These are phyloP conservation scores for Hyphodiscus sp. DNA, from an alignment of 2,329 filamentous ascomycete genomes.

Conservation along the genomic window DNA sequence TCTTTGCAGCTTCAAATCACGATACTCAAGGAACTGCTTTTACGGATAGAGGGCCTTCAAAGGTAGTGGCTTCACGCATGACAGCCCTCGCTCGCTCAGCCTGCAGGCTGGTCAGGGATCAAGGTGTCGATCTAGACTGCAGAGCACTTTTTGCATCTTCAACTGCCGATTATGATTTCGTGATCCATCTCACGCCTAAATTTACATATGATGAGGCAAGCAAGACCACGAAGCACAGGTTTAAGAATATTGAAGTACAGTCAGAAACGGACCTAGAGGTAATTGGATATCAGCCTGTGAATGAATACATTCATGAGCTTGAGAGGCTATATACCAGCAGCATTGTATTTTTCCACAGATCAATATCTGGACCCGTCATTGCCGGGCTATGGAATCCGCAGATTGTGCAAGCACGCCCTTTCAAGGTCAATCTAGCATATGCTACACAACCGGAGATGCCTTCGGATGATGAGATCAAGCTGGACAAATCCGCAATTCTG, in stretches of 20 bases:
- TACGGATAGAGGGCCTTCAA: slow-evolving; percentile 68
- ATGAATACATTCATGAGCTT: slow-evolving; percentile 62
- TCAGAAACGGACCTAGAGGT: slow-evolving; percentile 36
- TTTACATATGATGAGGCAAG: slow-evolving; percentile 30
- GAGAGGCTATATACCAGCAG: slow-evolving; percentile 58
- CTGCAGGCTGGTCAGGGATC: slow-evolving; percentile 50
- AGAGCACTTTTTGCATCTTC: slow-evolving; percentile 65
- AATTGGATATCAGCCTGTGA: slow-evolving; percentile 53
- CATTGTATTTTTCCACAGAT: slow-evolving; percentile 75
- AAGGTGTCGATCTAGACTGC: slow-evolving; percentile 47
- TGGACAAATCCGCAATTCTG: slow-evolving; percentile 63
- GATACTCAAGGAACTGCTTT: slow-evolving; percentile 75
- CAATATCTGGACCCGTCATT: slow-evolving; percentile 48
- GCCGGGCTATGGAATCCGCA: slow-evolving; percentile 61
- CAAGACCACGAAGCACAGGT: slow-evolving; percentile 43
- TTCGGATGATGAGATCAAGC: slow-evolving; percentile 42
- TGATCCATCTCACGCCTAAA: slow-evolving; percentile 55
- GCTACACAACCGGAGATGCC: slow-evolving; percentile 43
- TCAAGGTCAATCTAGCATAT: slow-evolving; percentile 66
- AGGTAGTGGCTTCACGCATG: slow-evolving; percentile 79
- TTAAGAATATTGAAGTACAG: slow-evolving; percentile 72
- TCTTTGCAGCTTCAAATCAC: slow-evolving; percentile 76
- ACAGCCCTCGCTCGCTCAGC: slow-evolving; percentile 75
- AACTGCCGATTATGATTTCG: slow-evolving; percentile 74
- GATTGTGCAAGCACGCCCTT: slow-evolving; percentile 39